Conservation (phyloP, 108 stramenopile species). For the Epipyxis sp. region DNA sequence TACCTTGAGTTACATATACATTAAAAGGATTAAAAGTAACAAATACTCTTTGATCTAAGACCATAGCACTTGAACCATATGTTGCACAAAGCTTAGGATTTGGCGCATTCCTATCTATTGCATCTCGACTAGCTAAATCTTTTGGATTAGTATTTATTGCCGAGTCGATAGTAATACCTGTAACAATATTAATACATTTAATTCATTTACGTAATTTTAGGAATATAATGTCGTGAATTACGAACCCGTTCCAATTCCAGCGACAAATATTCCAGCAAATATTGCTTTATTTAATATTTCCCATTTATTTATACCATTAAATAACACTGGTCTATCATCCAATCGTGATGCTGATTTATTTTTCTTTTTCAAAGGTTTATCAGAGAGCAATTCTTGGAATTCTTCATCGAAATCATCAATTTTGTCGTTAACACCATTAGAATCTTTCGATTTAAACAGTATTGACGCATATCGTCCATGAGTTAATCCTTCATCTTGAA, state of each 20-base stretch:
- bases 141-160: slow-evolving; percentile 83
- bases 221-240: not conserved
- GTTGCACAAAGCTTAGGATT: slow-evolving; percentile 78
- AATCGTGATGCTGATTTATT: too few species aligned
- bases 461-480: too few species aligned
- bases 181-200: not conserved
- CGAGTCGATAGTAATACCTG: slow-evolving; percentile 71
- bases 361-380: too few species aligned
- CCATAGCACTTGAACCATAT: slow-evolving; percentile 84
- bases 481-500: too few species aligned
- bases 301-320: not conserved
- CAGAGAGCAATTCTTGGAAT: too few species aligned
- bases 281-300: slow-evolving; percentile 63
- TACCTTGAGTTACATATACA: slow-evolving; percentile 77
- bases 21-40: slow-evolving; percentile 92
- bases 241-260: slow-evolving; percentile 81
- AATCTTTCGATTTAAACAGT: too few species aligned
- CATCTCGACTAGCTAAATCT: slow-evolving; percentile 86
- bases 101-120: slow-evolving; percentile 86
- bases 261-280: slow-evolving; percentile 78
- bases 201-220: too few species aligned
- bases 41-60: slow-evolving; percentile 87
- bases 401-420: too few species aligned
- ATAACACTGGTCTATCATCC: not conserved
- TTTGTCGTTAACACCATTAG: too few species aligned